Conservation (phyloP, 78 protist species). For the Chrysochromulina tobinii region DNA sequence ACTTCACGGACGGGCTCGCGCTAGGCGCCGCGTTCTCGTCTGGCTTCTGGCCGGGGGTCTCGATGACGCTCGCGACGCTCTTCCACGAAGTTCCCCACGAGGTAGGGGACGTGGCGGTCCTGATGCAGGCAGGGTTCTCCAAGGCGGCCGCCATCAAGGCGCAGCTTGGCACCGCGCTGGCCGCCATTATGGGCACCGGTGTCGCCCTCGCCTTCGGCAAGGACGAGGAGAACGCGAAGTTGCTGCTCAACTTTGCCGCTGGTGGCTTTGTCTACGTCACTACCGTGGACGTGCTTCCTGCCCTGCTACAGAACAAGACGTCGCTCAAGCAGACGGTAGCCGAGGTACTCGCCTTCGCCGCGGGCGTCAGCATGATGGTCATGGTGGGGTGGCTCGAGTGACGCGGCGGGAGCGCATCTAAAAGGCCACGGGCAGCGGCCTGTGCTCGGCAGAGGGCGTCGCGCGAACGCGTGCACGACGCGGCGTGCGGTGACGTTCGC, state of each 20-base stretch:
- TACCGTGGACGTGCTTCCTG: background rate
- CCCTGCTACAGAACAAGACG: background rate
- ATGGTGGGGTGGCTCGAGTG: background rate
- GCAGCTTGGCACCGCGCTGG: background rate
- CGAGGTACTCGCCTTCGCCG: background rate
- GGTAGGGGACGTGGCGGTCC: conserved; percentile 71
- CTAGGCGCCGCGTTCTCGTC: conserved; percentile 57
- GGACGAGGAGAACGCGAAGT: no score
- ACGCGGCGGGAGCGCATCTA: no score
- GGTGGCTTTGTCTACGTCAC: conserved; percentile 22
- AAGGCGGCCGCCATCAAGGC: background rate
- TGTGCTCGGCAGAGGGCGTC: no score
- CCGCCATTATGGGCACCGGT: background rate
- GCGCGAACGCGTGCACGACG: no score
- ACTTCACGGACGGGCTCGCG: conserved; percentile 73
- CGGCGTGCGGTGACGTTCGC: no score
- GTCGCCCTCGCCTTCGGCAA: background rate
- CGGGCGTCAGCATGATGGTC: background rate
- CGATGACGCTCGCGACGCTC: conserved; percentile 55
- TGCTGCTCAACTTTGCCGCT: background rate
- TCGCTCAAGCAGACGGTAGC: background rate
- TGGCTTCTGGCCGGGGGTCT: conserved; percentile 5
- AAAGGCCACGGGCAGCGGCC: no score
- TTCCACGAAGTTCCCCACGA: conserved; percentile 80
- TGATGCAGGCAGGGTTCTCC: conserved; percentile 57